A percentile compares a stretch with the other conserved stretches of the same genome.
These are phyloP conservation scores for Podaxis sp. DNA, from an alignment of 768 basidiomycete genomes.

Conservation along the genomic window DNA sequence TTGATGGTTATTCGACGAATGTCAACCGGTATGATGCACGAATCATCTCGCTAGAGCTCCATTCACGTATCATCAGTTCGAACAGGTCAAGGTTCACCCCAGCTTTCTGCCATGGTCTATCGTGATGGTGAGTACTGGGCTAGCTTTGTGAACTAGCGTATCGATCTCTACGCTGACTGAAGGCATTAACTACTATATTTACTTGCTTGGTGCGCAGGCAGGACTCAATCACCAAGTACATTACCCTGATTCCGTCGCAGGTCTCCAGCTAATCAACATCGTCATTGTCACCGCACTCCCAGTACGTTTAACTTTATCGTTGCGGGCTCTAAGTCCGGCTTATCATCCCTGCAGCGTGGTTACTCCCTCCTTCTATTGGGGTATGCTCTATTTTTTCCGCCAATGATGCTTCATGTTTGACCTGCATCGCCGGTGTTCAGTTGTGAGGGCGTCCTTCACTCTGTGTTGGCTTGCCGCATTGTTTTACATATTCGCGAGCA, in stretches of 20 bases:
- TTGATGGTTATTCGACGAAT: not conserved
- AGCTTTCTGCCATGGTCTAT: not conserved
- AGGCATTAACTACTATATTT: not conserved
- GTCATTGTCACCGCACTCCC: not conserved
- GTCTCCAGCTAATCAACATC: not conserved
- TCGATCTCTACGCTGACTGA: not conserved
- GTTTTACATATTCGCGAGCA: not conserved
- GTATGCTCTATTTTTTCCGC: not conserved
- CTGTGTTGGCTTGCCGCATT: not conserved
- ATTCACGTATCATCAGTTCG: not conserved
- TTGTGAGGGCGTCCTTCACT: not conserved
- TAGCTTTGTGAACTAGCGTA: not conserved
- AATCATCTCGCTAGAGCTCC: too few relatives aligned
- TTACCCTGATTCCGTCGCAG: not conserved
- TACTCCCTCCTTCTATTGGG: not conserved
- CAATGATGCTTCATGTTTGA: not conserved
- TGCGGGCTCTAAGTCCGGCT: not conserved
- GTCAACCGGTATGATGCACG: not conserved
- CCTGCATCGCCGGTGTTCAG: not conserved
- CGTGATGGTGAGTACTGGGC: not conserved
- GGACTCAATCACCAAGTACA: not conserved
- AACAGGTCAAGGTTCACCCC: not conserved
- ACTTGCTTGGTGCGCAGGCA: not conserved
- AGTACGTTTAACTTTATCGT: not conserved
- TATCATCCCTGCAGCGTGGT: not conserved